These are phyloP conservation scores for Pichia phayaonensis DNA, from an alignment of 805 yeast genomes.

Conservation along the genomic window DNA sequence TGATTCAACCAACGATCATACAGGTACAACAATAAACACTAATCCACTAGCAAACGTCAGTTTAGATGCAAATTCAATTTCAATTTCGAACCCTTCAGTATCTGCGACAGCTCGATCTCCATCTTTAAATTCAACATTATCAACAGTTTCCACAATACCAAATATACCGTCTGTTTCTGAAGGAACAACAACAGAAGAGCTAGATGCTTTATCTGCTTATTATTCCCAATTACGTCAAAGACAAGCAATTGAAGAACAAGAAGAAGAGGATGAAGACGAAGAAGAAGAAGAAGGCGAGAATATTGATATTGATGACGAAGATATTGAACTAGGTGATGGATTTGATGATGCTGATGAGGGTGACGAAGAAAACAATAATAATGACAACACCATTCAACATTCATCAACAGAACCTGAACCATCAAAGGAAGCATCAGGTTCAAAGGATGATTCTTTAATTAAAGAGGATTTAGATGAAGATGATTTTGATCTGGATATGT, in stretches of 20 bases:
- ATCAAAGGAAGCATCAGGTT: background rate
- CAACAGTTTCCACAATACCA: background rate
- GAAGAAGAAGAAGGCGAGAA: conserved; percentile 6
- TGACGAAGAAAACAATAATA: background rate
- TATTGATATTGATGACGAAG: conserved; percentile 6
- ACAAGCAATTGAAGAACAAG: conserved; percentile 57
- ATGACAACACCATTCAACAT: background rate
- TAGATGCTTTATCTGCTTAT: conserved; percentile 66
- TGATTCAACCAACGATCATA: background rate
- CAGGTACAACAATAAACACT: background rate
- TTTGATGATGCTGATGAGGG: background rate
- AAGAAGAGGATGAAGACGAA: conserved; percentile 15
- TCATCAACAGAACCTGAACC: background rate
- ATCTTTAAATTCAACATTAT: background rate
- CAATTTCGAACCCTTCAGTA: background rate
- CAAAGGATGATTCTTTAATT: background rate
- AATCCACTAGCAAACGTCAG: background rate
- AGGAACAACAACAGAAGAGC: conserved; percentile 48
- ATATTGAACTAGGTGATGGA: background rate
- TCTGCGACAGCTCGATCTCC: background rate
- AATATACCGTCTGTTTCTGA: background rate
- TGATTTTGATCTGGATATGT: conserved; percentile 12
- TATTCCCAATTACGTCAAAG: conserved; percentile 69
- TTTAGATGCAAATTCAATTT: background rate
- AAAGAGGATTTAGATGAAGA: conserved; percentile 10